phyloP scores from a whole-genome alignment of 305 asterid genomes.

The Rubia balearica region DNA sequence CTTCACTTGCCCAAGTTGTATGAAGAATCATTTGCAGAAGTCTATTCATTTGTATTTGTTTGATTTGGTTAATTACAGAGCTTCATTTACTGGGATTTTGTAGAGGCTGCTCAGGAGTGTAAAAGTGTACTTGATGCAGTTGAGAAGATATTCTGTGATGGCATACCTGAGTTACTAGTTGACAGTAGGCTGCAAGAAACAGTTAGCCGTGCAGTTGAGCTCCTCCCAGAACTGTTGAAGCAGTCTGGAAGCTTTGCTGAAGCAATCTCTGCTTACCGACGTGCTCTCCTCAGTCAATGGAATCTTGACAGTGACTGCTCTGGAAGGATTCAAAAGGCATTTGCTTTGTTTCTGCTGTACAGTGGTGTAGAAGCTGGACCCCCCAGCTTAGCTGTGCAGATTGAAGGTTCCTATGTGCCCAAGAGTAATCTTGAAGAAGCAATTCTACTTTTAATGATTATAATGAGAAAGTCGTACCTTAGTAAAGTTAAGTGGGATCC shows the following conservation, averaged over 20 bases:
- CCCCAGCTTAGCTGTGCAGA: constrained; percentile 84
- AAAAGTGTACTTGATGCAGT: constrained; percentile 90
- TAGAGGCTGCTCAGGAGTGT: constrained; percentile 96
- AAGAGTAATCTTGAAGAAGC: constrained; percentile 89
- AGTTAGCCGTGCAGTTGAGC: constrained; percentile 88
- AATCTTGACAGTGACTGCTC: constrained; percentile 78
- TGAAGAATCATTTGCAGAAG: constrained; percentile 13
- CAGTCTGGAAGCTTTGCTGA: constrained; percentile 63
- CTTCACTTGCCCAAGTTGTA: background rate
- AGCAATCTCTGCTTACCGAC: constrained; percentile 78
- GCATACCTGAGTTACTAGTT: constrained; percentile 65
- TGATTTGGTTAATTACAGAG: constrained; percentile 34
- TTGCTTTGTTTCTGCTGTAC: constrained; percentile 81
- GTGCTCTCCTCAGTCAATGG: constrained; percentile 95
- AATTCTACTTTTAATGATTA: constrained; percentile 81
- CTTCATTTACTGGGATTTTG: constrained; percentile 31
- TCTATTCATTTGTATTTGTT: constrained; percentile 20
- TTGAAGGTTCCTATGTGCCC: constrained; percentile 85
- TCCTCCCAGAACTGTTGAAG: constrained; percentile 91
- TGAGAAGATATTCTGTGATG: constrained; percentile 78
- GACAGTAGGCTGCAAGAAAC: constrained; percentile 93
- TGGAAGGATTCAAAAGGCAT: constrained; percentile 89
- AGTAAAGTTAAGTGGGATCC: constrained; percentile 85
- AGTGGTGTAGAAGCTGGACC: constrained; percentile 79
- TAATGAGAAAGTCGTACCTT: constrained; percentile 76